Conservation (phyloP, 768 basidiomycete species). For the Boletus coccyginus region DNA sequence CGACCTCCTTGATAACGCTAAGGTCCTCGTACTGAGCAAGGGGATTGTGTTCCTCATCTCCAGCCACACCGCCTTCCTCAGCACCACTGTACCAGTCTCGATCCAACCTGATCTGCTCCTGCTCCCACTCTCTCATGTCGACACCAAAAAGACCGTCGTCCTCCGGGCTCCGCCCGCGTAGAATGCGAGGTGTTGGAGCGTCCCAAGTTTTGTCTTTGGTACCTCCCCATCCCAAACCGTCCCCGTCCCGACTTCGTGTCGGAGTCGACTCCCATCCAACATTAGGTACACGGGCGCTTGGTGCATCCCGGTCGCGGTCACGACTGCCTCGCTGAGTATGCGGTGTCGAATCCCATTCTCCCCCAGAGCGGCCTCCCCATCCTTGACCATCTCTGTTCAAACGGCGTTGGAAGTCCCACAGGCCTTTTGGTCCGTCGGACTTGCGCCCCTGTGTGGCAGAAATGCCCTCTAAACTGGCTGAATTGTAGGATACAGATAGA, state of each 20-base stretch:
- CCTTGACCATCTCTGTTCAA: slow-evolving; percentile 71
- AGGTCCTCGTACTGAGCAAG: slow-evolving; percentile 92
- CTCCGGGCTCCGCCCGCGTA: slow-evolving; percentile 67
- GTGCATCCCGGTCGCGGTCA: slow-evolving; percentile 52
- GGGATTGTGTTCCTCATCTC: slow-evolving; percentile 91
- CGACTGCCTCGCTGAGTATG: slow-evolving; percentile 49
- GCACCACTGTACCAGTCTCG: slow-evolving; percentile 96
- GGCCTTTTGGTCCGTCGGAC: slow-evolving; percentile 64
- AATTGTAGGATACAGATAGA: neutral
- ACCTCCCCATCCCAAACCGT: slow-evolving; percentile 61
- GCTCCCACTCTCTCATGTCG: slow-evolving; percentile 92
- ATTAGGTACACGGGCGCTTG: slow-evolving; percentile 88
- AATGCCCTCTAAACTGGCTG: slow-evolving; percentile 59
- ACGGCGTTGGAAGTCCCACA: slow-evolving; percentile 93
- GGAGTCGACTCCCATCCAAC: slow-evolving; percentile 96
- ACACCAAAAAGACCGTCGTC: slow-evolving; percentile 62
- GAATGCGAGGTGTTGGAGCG: slow-evolving; percentile 74
- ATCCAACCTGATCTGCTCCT: slow-evolving; percentile 89
- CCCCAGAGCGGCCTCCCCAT: slow-evolving; percentile 37
- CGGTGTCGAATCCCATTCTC: slow-evolving; percentile 60
- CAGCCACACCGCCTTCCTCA: slow-evolving; percentile 82
- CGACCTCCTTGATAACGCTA: slow-evolving; percentile 61
- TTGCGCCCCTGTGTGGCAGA: slow-evolving; percentile 54
- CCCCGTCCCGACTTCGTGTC: slow-evolving; percentile 50
- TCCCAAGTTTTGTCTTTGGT: slow-evolving; percentile 66